Conservation (phyloP, 202 grass and related monocot species). For the Cymbopogon flexuosus region DNA sequence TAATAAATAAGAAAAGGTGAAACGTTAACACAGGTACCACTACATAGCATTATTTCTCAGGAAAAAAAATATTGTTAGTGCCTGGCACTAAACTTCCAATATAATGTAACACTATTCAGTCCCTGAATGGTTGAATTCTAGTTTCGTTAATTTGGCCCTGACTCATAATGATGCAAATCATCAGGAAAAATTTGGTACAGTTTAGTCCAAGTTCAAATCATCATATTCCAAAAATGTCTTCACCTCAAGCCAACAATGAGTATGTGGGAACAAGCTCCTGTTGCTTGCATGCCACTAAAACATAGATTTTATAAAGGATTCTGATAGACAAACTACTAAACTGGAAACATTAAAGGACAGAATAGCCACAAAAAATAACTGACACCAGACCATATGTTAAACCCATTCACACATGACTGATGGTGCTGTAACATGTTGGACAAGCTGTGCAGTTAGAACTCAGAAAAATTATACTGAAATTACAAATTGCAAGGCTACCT, state of each 20-base stretch:
- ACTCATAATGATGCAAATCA: neutral
- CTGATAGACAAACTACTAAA: neutral
- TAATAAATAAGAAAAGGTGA: neutral
- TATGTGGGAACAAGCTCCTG: neutral
- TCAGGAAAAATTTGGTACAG: neutral
- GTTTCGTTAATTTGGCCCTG: neutral
- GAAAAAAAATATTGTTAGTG: neutral
- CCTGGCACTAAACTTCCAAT: neutral
- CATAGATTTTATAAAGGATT: neutral
- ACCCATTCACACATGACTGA: neutral
- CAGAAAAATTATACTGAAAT: neutral
- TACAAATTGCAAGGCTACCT: constrained; percentile 45
- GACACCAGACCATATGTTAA: neutral
- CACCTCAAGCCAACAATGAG: neutral
- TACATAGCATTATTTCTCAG: neutral
- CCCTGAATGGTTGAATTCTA: neutral
- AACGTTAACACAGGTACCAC: neutral
- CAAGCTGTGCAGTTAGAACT: too few relatives aligned
- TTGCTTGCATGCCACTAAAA: neutral
- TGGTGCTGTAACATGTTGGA: neutral
- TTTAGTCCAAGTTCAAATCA: neutral
- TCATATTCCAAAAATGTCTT: neutral
- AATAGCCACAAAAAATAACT: neutral
- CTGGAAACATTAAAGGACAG: neutral
- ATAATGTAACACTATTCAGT: neutral